Evolutionary conservation across 306 rosid species (phyloP), one percentile per base, ranked within the genome.

Genomic region (Rosa multiflora): DNA sequence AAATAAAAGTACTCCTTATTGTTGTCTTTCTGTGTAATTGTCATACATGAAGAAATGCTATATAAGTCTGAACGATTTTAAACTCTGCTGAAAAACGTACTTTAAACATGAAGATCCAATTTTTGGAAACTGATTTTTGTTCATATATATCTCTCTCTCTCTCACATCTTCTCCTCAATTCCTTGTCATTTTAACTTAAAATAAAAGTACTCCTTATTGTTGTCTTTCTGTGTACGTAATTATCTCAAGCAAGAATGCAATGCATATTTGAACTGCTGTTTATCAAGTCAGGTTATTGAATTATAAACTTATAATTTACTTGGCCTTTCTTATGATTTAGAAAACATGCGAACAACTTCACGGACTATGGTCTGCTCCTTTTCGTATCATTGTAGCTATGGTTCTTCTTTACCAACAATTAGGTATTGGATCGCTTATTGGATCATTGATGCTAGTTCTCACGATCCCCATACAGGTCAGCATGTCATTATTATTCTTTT

Each of bases 381-480:
- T 94, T 73, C 94, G 97, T 81, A 94, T 92, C 73, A 78, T 51
- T 51, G 63, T 89, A 62, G 83, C 97, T 40, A 82, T 90, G 94
- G 85, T 87, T 86, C 98, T 94, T 68, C 83, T 94, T 14, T 94
- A 90, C 88, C 97, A 90, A 86, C 98, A 94, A 81, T 85, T 94
- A 62, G 98, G 98, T 53, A 89, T 92, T 80, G 94, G 97, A 78
- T 88, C 98, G 26, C 90, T 94, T 78, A 8, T 87, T 70, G 98
- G 98, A 79, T 76, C 92, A 11, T 58, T 92, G 39, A 59, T 90
- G 83, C 88, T 94, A 52, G 84, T 86, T 86, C 90, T 90, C 79
- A 83, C 85, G 67, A 51, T 94, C 72, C 98, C 98, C 11, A 66
- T 90, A 12, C 98, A 94, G 94, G 98, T 88, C 42, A 80, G 83